These are phyloP conservation scores for Pittosporum tobira DNA, from an alignment of 129 eudicot genomes.

Conservation along the genomic window DNA sequence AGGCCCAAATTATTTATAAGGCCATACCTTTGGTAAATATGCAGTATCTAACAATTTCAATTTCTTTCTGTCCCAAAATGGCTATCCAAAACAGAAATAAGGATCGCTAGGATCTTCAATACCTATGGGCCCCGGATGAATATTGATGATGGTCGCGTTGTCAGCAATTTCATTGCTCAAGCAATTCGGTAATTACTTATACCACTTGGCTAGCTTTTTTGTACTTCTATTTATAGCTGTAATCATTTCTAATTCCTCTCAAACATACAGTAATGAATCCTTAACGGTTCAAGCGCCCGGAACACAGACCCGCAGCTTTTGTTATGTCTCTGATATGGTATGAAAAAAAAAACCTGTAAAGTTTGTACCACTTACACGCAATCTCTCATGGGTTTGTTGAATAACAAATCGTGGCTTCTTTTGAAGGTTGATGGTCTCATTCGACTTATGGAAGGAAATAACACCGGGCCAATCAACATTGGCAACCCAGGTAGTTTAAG, in stretches of 20 bases:
- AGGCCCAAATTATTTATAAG: not conserved
- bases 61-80: not conserved
- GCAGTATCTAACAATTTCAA: not conserved
- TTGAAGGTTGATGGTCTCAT: conserved; percentile 90
- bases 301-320: conserved; percentile 94
- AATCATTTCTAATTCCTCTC: not conserved
- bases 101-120: conserved; percentile 84
- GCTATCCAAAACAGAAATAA: conserved; percentile 40
- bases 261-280: conserved; percentile 54
- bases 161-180: conserved; percentile 88
- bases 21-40: not conserved
- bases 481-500: conserved; percentile 76
- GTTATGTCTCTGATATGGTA: conserved; percentile 97
- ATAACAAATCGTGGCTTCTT: not conserved
- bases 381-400: conserved; percentile 1
- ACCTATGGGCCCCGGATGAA: conserved; percentile 93
- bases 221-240: not conserved
- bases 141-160: conserved; percentile 88
- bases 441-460: conserved; percentile 87
- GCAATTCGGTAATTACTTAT: conserved; percentile 52
- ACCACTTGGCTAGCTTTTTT: not conserved
- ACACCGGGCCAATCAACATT: conserved; percentile 89
- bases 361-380: not conserved
- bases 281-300: conserved; percentile 95
- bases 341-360: not conserved